Percentiles rank a stretch among this genome's conserved stretches.
These are phyloP conservation scores for Novymonas esmeraldas DNA, from an alignment of 208 protist genomes.

Conservation along the genomic window DNA sequence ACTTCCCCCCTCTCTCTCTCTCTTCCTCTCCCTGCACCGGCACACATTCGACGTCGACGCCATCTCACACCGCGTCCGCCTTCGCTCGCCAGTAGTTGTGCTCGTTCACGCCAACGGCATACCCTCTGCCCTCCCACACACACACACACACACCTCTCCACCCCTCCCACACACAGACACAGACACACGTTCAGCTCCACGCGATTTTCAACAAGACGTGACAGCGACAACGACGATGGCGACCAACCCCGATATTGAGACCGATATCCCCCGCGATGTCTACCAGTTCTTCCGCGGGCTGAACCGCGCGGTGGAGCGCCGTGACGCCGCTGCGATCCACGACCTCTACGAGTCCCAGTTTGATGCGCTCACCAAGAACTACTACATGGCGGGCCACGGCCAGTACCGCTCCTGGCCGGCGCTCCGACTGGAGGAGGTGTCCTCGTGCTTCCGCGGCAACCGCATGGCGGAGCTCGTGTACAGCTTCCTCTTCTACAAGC, in stretches of 20 bases:
- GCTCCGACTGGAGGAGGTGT: constrained; percentile 60
- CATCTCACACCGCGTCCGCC: too few relatives aligned
- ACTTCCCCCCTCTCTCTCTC: neutral
- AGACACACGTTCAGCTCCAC: neutral
- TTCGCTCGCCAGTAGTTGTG: too few relatives aligned
- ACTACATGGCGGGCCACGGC: constrained; percentile 67
- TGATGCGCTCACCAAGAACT: constrained; percentile 70
- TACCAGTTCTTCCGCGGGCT: constrained; percentile 76
- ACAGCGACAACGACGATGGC: too few relatives aligned
- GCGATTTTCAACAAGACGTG: neutral
- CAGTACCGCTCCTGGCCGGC: constrained; percentile 83
- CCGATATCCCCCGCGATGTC: constrained; percentile 84
- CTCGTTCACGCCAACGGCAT: too few relatives aligned
- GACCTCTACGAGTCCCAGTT: constrained; percentile 86
- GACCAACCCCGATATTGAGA: constrained; percentile 91
- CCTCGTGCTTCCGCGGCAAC: constrained; percentile 61
- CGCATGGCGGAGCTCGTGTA: constrained; percentile 76
- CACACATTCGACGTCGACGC: too few relatives aligned
- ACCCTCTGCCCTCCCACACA: too few relatives aligned
- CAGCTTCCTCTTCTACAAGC: constrained; percentile 86
- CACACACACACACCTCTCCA: neutral
- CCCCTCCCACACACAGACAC: neutral
- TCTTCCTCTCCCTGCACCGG: neutral
- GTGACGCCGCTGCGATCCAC: constrained; percentile 64
- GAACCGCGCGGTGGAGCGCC: constrained; percentile 73